Percentiles rank a stretch among this genome's conserved stretches.
These are phyloP conservation scores for Saccharomyces pastorianus DNA, from an alignment of 1,139 yeast species.

Conservation along the genomic window DNA sequence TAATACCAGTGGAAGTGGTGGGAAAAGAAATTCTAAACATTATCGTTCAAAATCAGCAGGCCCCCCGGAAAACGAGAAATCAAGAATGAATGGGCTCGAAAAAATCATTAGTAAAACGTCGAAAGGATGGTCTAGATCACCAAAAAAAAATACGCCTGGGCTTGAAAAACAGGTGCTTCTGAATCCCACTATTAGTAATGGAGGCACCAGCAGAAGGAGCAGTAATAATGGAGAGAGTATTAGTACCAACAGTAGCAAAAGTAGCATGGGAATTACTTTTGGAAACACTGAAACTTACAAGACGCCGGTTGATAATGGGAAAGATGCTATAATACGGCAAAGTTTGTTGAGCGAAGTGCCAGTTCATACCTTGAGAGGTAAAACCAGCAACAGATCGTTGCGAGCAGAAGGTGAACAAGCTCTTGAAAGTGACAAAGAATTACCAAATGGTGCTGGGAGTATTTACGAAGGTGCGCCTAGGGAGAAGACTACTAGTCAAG, in stretches of 20 bases:
- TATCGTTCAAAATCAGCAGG: conserved; percentile 4
- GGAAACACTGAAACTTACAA: not conserved
- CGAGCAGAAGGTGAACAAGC: conserved; percentile 1
- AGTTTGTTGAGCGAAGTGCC: conserved; percentile 9
- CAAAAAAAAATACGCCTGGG: conserved; percentile 4
- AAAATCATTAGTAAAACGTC: conserved; percentile 18
- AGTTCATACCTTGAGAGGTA: conserved; percentile 4
- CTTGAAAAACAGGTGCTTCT: conserved; percentile 1
- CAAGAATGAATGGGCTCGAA: conserved; percentile 15
- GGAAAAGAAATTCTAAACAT: conserved; percentile 1
- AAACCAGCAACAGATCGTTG: not conserved
- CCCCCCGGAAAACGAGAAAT: conserved; percentile 7
- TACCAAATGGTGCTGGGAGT: not conserved
- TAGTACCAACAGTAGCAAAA: not conserved
- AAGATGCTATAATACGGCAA: not conserved
- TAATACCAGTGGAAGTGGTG: not conserved
- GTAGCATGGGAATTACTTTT: not conserved
- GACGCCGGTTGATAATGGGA: conserved; percentile 3
- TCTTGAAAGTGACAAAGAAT: not conserved
- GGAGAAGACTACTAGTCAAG: not conserved
- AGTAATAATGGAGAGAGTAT: not conserved
- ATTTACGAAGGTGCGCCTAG: not conserved
- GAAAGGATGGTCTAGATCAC: conserved; percentile 19
- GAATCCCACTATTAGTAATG: conserved; percentile 4
- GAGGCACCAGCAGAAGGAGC: conserved; percentile 4